A percentile compares a stretch with the other conserved stretches of the same genome.
Evolutionary conservation across 257 asterid species (phyloP).

Genomic region (Solanum bulbocastanum): DNA sequence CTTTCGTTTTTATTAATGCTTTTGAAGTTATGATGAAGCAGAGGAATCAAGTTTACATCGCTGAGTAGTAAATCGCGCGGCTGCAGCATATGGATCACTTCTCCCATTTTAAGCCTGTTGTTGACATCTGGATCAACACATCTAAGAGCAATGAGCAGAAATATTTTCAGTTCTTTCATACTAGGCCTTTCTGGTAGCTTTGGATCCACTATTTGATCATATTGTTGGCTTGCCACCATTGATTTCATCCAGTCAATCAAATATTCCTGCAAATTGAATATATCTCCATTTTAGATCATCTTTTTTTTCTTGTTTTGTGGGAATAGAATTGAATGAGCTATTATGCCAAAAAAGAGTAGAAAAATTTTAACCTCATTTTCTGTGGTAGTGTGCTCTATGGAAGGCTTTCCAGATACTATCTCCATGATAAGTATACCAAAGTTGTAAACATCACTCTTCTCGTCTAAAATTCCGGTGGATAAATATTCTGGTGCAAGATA

Average conservation of each 20-base stretch:
- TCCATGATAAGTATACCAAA: constrained; percentile 53
- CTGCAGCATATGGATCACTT: constrained; percentile 46
- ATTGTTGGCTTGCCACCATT: constrained; percentile 19
- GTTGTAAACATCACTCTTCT: constrained; percentile 46
- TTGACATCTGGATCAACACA: constrained; percentile 45
- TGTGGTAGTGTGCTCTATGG: constrained; percentile 5
- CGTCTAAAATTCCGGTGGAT: neutral
- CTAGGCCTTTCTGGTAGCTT: constrained; percentile 28
- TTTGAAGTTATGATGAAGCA: neutral
- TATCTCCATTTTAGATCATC: neutral
- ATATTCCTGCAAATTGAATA: constrained; percentile 22
- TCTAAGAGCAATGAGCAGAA: constrained; percentile 38
- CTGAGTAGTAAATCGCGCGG: constrained; percentile 33
- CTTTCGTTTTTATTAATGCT: neutral
- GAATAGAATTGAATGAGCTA: neutral
- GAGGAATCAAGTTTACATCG: constrained; percentile 22
- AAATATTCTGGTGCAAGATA: constrained; percentile 34
- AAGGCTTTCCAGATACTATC: constrained; percentile 42
- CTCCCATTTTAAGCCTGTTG: constrained; percentile 42
- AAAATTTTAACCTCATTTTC: constrained; percentile 28
- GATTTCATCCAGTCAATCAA: constrained; percentile 42
- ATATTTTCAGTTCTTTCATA: constrained; percentile 22
- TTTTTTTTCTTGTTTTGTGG: neutral
- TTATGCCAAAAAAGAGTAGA: neutral
- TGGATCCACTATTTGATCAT: constrained; percentile 30